These are phyloP conservation scores for Tricholoma bakamatsutake DNA, from an alignment of 768 basidiomycete genomes.

Conservation along the genomic window DNA sequence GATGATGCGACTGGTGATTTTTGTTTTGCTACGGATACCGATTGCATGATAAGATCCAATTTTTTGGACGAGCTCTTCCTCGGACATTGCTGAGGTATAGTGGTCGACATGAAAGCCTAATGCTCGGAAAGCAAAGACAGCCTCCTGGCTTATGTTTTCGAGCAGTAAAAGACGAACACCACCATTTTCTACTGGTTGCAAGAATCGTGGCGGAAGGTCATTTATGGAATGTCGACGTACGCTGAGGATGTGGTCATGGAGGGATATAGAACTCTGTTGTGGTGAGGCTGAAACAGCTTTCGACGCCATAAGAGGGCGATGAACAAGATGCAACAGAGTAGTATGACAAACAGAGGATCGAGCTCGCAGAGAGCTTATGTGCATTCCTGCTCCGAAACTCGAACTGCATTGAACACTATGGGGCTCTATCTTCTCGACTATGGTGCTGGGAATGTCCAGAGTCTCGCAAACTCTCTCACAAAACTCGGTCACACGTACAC, in stretches of 20 bases:
- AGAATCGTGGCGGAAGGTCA: conserved; percentile 48
- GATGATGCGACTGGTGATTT: conserved; percentile 86
- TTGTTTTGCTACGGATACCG: conserved; percentile 97
- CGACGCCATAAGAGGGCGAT: conserved; percentile 34
- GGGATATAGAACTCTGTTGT: conserved; percentile 20
- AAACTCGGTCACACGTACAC: conserved; percentile 81
- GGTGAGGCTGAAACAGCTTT: conserved; percentile 50
- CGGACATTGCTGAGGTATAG: conserved; percentile 76
- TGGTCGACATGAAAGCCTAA: conserved; percentile 94
- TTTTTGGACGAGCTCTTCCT: conserved; percentile 85
- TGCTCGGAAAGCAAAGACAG: conserved; percentile 69
- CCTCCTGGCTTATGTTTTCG: conserved; percentile 93
- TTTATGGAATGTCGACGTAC: conserved; percentile 27
- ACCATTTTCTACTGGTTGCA: conserved; percentile 80
- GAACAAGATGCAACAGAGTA: too few species aligned
- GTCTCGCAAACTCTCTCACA: conserved; percentile 85
- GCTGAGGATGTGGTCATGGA: conserved; percentile 36
- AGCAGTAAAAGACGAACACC: conserved; percentile 78
- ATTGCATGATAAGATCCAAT: conserved; percentile 87
- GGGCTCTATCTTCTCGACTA: conserved; percentile 90
- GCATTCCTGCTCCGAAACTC: too few species aligned
- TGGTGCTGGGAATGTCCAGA: conserved; percentile 92
- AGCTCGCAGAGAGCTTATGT: too few species aligned
- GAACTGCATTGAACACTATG: conserved; percentile 16
- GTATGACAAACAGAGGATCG: neutral